A percentile compares a stretch with the other conserved stretches of the same genome.
Conservation (phyloP, 2,329 filamentous ascomycete species). For the Aspergillus unguis region DNA sequence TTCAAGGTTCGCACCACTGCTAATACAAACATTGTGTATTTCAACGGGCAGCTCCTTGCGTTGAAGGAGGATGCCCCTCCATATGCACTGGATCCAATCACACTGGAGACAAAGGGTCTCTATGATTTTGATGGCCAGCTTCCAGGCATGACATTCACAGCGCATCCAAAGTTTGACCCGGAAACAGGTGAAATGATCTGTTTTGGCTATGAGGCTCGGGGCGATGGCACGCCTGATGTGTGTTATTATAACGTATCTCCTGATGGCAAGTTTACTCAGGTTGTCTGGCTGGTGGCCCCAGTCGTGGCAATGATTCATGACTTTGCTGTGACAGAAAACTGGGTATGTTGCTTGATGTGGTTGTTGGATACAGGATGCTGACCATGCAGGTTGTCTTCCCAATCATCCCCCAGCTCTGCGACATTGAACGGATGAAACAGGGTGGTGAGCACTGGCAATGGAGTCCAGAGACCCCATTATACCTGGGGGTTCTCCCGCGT, state of each 20-base stretch:
- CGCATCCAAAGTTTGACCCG: constrained; percentile 53
- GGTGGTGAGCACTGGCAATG: constrained; percentile 44
- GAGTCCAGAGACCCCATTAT: constrained; percentile 31
- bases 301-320: constrained; percentile 44
- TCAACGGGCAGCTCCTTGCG: constrained; percentile 46
- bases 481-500: constrained; percentile 27
- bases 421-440: constrained; percentile 37
- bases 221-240: constrained; percentile 40
- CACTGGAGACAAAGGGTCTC: constrained; percentile 49
- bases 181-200: constrained; percentile 51
- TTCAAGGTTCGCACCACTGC: constrained; percentile 37
- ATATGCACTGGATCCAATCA: constrained; percentile 48
- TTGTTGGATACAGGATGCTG: not conserved
- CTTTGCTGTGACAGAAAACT: constrained; percentile 43
- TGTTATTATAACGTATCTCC: constrained; percentile 34
- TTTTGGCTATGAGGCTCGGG: constrained; percentile 48
- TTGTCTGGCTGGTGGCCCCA: constrained; percentile 35
- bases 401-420: constrained; percentile 44
- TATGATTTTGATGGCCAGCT: constrained; percentile 52
- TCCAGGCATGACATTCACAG: constrained; percentile 46
- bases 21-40: constrained; percentile 61
- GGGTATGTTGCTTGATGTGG: constrained; percentile 9
- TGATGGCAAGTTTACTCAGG: constrained; percentile 30
- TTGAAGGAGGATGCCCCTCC: constrained; percentile 56
- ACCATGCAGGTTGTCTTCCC: constrained; percentile 34